A percentile compares a stretch with the other conserved stretches of the same genome.
Conservation (phyloP, 345 rosid genomes). For the Brassica juncea region DNA sequence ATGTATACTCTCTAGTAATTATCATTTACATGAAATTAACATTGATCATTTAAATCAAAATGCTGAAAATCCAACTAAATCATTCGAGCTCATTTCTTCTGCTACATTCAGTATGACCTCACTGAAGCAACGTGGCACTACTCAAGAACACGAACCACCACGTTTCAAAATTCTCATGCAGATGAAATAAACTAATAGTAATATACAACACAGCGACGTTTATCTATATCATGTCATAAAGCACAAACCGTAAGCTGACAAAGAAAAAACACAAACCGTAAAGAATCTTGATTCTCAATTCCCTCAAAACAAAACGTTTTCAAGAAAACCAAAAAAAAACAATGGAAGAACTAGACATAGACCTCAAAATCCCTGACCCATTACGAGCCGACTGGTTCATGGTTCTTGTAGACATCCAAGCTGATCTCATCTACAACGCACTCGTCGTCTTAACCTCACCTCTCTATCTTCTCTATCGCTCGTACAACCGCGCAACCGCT, state of each 20-base stretch:
- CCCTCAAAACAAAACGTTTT: background rate
- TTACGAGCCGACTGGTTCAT: constrained; percentile 49
- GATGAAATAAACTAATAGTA: background rate
- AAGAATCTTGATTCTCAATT: background rate
- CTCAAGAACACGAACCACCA: constrained; percentile 27
- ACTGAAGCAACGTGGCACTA: constrained; percentile 38
- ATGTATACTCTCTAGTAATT: too few species aligned
- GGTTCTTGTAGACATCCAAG: constrained; percentile 45
- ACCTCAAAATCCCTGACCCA: constrained; percentile 33
- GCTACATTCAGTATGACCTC: constrained; percentile 28
- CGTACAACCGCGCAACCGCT: constrained; percentile 59
- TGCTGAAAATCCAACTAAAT: background rate
- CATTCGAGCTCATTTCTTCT: background rate
- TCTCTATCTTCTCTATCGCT: constrained; percentile 42
- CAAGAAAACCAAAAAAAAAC: background rate
- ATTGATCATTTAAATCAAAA: background rate
- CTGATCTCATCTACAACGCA: constrained; percentile 57
- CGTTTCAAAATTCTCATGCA: constrained; percentile 39
- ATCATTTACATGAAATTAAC: background rate
- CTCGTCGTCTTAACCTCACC: constrained; percentile 56
- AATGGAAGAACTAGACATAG: constrained; percentile 29
- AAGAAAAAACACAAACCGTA: background rate
- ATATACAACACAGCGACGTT: constrained; percentile 4
- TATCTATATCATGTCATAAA: constrained; percentile 17
- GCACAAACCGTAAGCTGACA: background rate